phyloP scores from a whole-genome alignment of 208 protist species.

The Leptomonas pyrrhocoris region DNA sequence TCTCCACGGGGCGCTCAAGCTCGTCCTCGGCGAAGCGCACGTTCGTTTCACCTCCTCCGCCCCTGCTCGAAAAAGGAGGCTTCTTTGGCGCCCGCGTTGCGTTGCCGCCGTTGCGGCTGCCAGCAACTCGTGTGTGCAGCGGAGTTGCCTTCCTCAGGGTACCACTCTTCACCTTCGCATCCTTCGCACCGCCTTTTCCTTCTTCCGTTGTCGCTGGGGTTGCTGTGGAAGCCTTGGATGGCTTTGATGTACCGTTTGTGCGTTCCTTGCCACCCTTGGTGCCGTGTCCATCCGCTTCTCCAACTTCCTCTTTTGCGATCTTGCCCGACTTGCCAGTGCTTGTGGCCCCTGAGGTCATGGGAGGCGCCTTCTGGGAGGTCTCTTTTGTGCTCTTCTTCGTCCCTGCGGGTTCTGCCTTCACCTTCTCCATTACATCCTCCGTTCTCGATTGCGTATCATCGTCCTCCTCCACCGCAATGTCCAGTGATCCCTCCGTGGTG shows the following conservation, averaged over 20 bases:
- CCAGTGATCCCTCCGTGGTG: slow-evolving; percentile 15
- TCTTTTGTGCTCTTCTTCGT: neutral
- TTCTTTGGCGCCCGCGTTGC: neutral
- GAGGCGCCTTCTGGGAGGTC: neutral
- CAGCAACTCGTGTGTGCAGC: neutral
- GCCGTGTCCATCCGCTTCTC: no score
- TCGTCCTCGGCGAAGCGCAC: slow-evolving; percentile 3
- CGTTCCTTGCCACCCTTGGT: no score
- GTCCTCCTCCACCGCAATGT: slow-evolving; percentile 20
- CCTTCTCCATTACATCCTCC: slow-evolving; percentile 1
- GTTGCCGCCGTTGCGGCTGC: neutral
- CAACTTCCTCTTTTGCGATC: no score
- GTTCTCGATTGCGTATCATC: no score
- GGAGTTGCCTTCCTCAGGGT: neutral
- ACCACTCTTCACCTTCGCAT: neutral
- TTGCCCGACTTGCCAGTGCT: no score
- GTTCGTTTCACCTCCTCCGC: neutral
- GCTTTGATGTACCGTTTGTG: no score
- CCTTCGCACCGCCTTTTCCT: neutral
- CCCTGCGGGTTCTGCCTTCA: neutral
- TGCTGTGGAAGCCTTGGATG: neutral
- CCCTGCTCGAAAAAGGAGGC: neutral
- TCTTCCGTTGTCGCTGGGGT: neutral
- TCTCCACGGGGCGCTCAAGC: neutral
- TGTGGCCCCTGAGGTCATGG: neutral